Evolutionary conservation across 306 rosid species (phyloP), one percentile per base, ranked within the genome.

Genomic region (Casuarina cunninghamiana): DNA sequence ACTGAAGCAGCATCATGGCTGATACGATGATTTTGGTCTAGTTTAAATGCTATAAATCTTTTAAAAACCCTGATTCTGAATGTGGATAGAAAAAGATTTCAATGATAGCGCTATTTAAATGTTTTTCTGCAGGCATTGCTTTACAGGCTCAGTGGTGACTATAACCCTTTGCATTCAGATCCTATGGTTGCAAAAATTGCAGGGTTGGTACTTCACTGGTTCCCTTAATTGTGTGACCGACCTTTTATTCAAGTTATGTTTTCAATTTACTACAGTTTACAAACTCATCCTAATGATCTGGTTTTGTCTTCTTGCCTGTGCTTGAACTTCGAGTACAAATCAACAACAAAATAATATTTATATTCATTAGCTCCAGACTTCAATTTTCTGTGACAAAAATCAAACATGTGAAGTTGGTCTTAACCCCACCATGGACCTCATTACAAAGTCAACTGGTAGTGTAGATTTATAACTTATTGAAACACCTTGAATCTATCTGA

Each of bases 1-100:
- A 68, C 61, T 46, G 63, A 46, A 71, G 72, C 72, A 67, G n/a
- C 55, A n/a, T 3, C 7, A 41, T 41, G 50, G 71, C 13, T 16
- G 12, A 17, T 0, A 10, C 32, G 50, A 17, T 12, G 1, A 5
- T 62, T 37, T 41, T 77, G 46, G 35, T 43, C 73, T 50, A 10
- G 67, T 21, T 53, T 61, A 45, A 19, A 41, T 67, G 48, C 62
- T 55, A 71, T 35, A 26, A 0, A 26, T 0, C 0, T 26, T 26
- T 26, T 26, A 26, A 26, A 26, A 26, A 0, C 32, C 32, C 32
- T 26, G 32, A 26, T 26, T 26, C 32, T 26, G 32, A 26, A 26
- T 26, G 32, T 26, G 32, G 32, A 26, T 26, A 26, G 32, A 26
- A 1, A 26, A 26, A 26, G 32, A 26, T 26, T 26, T 1, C 32